Conservation (phyloP, 2,329 filamentous ascomycete genomes). For the Pyrenochaeta sp. region DNA sequence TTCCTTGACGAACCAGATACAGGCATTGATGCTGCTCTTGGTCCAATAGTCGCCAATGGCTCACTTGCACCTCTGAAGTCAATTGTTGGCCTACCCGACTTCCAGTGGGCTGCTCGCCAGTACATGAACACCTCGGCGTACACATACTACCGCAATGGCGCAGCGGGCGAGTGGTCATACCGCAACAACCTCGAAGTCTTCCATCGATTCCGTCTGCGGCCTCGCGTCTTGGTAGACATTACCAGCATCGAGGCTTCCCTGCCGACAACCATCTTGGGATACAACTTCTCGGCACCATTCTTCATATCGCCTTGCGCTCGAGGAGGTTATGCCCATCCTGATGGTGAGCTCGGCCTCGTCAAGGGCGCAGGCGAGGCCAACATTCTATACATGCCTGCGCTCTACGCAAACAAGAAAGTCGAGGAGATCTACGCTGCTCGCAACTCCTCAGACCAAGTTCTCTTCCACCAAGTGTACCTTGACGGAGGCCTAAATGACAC, state of each 20-base stretch:
- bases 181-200: slow-evolving; percentile 66
- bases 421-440: slow-evolving; percentile 19
- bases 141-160: slow-evolving; percentile 67
- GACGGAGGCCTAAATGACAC: slow-evolving; percentile 42
- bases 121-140: slow-evolving; percentile 59
- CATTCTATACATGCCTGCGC: slow-evolving; percentile 60
- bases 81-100: slow-evolving; percentile 63
- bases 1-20: slow-evolving; percentile 49
- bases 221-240: slow-evolving; percentile 62
- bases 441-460: slow-evolving; percentile 33
- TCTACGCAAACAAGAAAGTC: slow-evolving; percentile 45
- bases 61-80: slow-evolving; percentile 54
- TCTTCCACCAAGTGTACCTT: slow-evolving; percentile 55
- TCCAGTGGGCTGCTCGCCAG: slow-evolving; percentile 62
- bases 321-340: slow-evolving; percentile 54
- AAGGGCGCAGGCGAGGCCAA: slow-evolving; percentile 58
- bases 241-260: slow-evolving; percentile 46
- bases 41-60: slow-evolving; percentile 33
- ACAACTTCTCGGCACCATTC: slow-evolving; percentile 64
- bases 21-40: slow-evolving; percentile 40
- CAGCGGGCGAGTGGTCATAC: slow-evolving; percentile 64
- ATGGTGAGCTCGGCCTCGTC: slow-evolving; percentile 61
- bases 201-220: slow-evolving; percentile 58
- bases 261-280: slow-evolving; percentile 61
- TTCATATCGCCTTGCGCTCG: slow-evolving; percentile 59